Evolutionary conservation across 805 yeast genomes (phyloP), one percentile per base, ranked within the genome.

Genomic region (Jamesozyma hellenica): DNA sequence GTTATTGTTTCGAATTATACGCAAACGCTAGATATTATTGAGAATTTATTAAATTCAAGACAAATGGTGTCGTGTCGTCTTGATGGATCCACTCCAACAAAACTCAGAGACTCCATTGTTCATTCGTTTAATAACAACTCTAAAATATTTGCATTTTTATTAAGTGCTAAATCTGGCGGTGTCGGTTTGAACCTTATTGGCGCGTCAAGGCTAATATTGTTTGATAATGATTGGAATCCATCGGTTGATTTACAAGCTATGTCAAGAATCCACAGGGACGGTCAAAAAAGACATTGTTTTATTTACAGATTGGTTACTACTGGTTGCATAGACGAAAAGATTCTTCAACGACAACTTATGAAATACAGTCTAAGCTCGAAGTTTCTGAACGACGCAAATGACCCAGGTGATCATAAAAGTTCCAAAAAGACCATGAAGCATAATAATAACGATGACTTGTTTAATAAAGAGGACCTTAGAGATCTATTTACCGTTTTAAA

Each of bases 181-280:
- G 79, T 82, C 43, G 98, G 98, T 0, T 66, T 92, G 32, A 92
- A 92, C 53, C 65, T 92, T 27, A 72, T 84, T 27, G 98, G 97
- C 0, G 98, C 94, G 0, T 84, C 94, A 0, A 49, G 97, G 21
- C 63, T 92, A 31, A 70, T 92, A 4, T 63, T 92, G 17, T 82
- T 84, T 53, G 98, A 92, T 56, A 85, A 92, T 47, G 97, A 92
- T 54, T 92, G 98, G 98, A 92, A 92, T 47, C 98, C 98, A 0
- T 76, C 96, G 0, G 71, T 80, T 11, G 98, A 92, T 54, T 58
- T 82, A 27, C 98, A 92, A 58, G 95, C 96, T 0, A 84, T 90
- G 94, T 95, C 96, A 1, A 66, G 98, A 46, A 79, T 92, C 6
- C 95, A 90, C 55, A 68, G 98, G 51, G 96, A 90, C 58, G 98